phyloP scores from a whole-genome alignment of 352 stramenopile genomes.

The Phytophthora cajani region DNA sequence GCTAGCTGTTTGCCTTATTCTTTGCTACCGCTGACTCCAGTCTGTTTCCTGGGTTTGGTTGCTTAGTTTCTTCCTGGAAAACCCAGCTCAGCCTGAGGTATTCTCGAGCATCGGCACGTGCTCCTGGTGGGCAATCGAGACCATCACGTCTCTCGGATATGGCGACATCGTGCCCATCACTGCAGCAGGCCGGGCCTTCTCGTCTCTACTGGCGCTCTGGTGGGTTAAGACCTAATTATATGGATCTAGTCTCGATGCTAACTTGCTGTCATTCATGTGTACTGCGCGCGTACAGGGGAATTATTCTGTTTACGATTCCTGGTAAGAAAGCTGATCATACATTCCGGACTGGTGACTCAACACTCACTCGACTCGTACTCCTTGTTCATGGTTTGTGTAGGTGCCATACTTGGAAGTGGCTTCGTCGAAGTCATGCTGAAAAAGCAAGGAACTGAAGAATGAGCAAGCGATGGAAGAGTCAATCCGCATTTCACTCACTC shows the following conservation, averaged over 20 bases:
- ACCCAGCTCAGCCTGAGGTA: constrained; percentile 68
- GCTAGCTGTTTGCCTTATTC: background rate
- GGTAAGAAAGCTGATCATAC: constrained; percentile 24
- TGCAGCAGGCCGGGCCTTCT: constrained; percentile 68
- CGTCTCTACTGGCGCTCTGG: constrained; percentile 74
- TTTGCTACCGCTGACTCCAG: background rate
- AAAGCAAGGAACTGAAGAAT: constrained; percentile 67
- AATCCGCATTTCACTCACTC: constrained; percentile 57
- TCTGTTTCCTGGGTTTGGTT: background rate
- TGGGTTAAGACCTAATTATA: background rate
- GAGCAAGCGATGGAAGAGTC: constrained; percentile 56
- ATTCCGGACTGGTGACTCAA: background rate
- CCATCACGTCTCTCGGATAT: constrained; percentile 89
- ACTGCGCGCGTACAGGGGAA: constrained; percentile 41
- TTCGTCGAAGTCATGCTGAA: constrained; percentile 90
- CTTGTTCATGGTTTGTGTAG: constrained; percentile 55
- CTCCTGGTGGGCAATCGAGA: constrained; percentile 84
- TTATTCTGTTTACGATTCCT: constrained; percentile 87
- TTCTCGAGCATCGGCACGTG: constrained; percentile 83
- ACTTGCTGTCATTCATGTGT: background rate
- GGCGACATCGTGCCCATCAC: constrained; percentile 87
- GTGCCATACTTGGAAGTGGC: constrained; percentile 77
- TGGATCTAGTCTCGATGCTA: background rate
- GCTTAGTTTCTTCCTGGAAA: constrained; percentile 82
- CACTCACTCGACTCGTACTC: background rate